A percentile compares a stretch with the other conserved stretches of the same genome.
These are phyloP conservation scores for Haematococcus lacustris DNA, from an alignment of 139 green algal genomes.

Conservation along the genomic window DNA sequence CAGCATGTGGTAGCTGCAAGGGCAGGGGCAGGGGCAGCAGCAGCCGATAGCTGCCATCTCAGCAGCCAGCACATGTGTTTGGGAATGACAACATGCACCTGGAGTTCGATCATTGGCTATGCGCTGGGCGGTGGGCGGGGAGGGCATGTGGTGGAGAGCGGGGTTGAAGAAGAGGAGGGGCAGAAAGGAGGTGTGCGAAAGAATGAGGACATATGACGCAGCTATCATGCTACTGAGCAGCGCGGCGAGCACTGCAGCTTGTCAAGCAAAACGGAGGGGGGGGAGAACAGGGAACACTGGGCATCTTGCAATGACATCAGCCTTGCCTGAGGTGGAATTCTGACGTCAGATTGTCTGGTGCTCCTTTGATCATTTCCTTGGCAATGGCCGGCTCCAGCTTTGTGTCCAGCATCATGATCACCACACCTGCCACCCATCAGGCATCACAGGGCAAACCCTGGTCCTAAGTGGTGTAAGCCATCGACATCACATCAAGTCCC, in stretches of 20 bases:
- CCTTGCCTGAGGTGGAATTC: slow-evolving; percentile 52
- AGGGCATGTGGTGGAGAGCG: neutral
- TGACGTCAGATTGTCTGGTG: slow-evolving; percentile 63
- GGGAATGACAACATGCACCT: too few relatives aligned
- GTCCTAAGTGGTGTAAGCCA: too few relatives aligned
- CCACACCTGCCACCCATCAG: slow-evolving; percentile 72
- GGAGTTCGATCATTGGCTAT: too few relatives aligned
- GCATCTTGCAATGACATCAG: neutral
- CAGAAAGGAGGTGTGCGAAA: neutral
- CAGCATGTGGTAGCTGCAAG: slow-evolving; percentile 67
- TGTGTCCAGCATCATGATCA: slow-evolving; percentile 81
- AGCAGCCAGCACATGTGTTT: neutral
- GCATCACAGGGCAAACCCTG: too few relatives aligned
- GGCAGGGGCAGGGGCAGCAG: neutral
- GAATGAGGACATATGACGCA: neutral
- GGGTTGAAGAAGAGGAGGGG: neutral
- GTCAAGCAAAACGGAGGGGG: neutral
- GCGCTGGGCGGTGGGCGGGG: too few relatives aligned
- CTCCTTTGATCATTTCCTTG: slow-evolving; percentile 73
- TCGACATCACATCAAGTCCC: neutral
- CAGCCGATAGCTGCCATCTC: neutral
- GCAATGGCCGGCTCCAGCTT: slow-evolving; percentile 71
- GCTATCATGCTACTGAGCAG: neutral
- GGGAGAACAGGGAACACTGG: neutral
- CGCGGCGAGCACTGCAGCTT: neutral